Evolutionary conservation across 768 basidiomycete species (phyloP).

Genomic region (Leccinum obscurum): DNA sequence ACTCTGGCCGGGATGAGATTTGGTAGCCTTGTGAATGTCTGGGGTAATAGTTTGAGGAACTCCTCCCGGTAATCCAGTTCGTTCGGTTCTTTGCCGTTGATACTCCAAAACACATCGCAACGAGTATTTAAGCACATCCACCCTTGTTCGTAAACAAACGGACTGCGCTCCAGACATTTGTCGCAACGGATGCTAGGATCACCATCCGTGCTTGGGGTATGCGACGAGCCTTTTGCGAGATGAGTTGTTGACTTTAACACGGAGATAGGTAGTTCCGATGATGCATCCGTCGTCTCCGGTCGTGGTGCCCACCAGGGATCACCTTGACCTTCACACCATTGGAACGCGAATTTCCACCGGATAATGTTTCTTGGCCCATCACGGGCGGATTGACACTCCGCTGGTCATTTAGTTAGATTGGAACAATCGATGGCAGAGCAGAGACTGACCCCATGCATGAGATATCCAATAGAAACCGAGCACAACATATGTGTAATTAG

Average conservation of each 20-base stretch:
- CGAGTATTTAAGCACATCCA: constrained; percentile 66
- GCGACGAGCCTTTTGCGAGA: background rate
- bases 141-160: constrained; percentile 51
- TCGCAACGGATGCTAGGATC: constrained; percentile 35
- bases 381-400: constrained; percentile 58
- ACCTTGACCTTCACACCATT: constrained; percentile 77
- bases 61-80: constrained; percentile 46
- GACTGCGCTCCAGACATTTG: constrained; percentile 45
- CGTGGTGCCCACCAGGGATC: constrained; percentile 49
- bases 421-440: background rate
- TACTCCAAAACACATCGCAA: constrained; percentile 59
- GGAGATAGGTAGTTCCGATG: background rate
- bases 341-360: constrained; percentile 81
- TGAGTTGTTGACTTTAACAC: background rate
- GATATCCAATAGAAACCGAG: constrained; percentile 66
- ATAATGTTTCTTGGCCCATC: constrained; percentile 57
- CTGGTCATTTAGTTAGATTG: constrained; percentile 32
- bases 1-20: constrained; percentile 42
- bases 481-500: constrained; percentile 52
- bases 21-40: constrained; percentile 33
- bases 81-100: constrained; percentile 30
- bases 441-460: constrained; percentile 48
- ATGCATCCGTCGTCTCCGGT: background rate
- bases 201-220: background rate
- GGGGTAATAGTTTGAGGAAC: constrained; percentile 45